Evolutionary conservation across 768 basidiomycete species (phyloP).

Genomic region (Podaxis rugospora): DNA sequence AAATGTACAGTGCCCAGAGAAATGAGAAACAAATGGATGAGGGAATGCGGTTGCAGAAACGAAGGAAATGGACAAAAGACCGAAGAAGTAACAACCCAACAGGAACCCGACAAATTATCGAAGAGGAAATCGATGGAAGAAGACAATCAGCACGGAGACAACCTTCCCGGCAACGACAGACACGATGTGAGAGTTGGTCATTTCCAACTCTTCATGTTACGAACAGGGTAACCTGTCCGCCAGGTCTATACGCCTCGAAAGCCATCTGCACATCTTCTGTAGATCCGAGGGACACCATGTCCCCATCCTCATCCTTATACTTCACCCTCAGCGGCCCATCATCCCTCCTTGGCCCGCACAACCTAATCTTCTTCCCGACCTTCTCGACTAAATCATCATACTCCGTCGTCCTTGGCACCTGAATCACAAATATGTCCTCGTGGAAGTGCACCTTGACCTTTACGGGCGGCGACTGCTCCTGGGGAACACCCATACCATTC

Average conservation of each 20-base stretch:
- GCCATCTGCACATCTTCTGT: slow-evolving; percentile 95
- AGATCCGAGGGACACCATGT: slow-evolving; percentile 81
- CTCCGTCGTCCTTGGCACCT: slow-evolving; percentile 75
- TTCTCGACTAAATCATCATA: slow-evolving; percentile 84
- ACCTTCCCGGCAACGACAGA: background rate
- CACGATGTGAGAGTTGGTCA: background rate
- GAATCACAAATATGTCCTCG: slow-evolving; percentile 93
- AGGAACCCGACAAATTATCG: slow-evolving; percentile 7
- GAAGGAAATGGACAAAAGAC: background rate
- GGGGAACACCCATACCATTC: background rate
- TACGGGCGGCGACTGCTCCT: slow-evolving; percentile 40
- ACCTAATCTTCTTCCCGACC: slow-evolving; percentile 88
- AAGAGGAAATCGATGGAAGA: background rate
- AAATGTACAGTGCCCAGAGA: slow-evolving; percentile 4
- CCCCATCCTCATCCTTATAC: slow-evolving; percentile 91
- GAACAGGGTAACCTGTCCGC: slow-evolving; percentile 78
- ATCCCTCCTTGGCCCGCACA: slow-evolving; percentile 79
- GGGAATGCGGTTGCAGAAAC: background rate
- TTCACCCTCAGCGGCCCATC: slow-evolving; percentile 82
- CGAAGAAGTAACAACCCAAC: background rate
- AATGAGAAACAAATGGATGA: background rate
- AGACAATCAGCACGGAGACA: background rate
- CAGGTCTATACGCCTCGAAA: slow-evolving; percentile 77
- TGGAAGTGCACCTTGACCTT: slow-evolving; percentile 95
- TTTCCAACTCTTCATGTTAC: slow-evolving; percentile 49